Evolutionary conservation across 2,329 filamentous ascomycete genomes (phyloP).

Genomic region (Monosporascus sp.): DNA sequence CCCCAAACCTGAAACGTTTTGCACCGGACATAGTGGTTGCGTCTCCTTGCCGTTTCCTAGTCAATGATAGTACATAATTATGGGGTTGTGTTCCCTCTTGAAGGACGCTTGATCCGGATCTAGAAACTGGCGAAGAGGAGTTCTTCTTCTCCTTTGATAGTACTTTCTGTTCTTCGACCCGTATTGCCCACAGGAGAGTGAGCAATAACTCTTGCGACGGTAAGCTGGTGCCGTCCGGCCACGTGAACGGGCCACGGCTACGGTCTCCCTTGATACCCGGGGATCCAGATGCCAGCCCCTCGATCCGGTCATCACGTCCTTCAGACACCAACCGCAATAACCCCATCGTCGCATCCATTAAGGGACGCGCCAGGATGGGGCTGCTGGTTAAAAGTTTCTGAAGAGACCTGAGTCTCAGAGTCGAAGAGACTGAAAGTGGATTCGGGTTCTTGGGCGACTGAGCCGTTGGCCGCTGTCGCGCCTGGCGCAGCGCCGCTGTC

Average conservation of each 20-base stretch:
- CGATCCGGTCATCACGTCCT: slow-evolving; percentile 43
- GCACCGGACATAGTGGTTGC: not conserved
- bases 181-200: slow-evolving; percentile 29
- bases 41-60: not conserved
- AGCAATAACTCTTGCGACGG: slow-evolving; percentile 30
- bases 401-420: slow-evolving; percentile 56
- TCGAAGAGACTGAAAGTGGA: slow-evolving; percentile 48
- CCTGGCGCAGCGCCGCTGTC: slow-evolving; percentile 39
- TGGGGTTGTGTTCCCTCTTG: slow-evolving; percentile 18
- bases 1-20: not conserved
- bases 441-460: slow-evolving; percentile 47
- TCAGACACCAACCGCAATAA: slow-evolving; percentile 67
- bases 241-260: slow-evolving; percentile 27
- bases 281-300: slow-evolving; percentile 27
- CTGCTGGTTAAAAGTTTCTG: slow-evolving; percentile 66
- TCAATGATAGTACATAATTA: slow-evolving; percentile 13
- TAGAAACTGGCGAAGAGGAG: slow-evolving; percentile 17
- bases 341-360: slow-evolving; percentile 68
- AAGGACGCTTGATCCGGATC: slow-evolving; percentile 21
- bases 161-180: slow-evolving; percentile 28
- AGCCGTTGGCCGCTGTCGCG: slow-evolving; percentile 41
- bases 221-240: slow-evolving; percentile 30
- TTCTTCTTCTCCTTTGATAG: slow-evolving; percentile 10
- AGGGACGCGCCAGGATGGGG: slow-evolving; percentile 68
- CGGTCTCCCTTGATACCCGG: slow-evolving; percentile 31